phyloP scores from a whole-genome alignment of 176 grass and related monocot species.

The Oryza coarctata region DNA sequence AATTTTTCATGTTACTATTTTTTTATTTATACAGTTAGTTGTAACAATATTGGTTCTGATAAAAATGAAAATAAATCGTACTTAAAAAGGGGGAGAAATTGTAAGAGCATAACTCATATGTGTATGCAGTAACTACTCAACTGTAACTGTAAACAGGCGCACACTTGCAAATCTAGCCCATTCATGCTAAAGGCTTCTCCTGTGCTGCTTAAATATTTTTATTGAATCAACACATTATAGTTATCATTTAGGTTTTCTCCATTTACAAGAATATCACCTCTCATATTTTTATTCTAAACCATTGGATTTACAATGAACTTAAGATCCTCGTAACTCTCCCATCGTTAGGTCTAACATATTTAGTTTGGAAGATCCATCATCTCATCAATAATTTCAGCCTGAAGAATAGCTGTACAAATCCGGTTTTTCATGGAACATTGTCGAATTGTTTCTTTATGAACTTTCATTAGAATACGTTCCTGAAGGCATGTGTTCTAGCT shows the following conservation, averaged over 20 bases:
- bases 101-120: constrained; percentile 1
- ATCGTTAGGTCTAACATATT: no score
- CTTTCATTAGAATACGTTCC: not conserved
- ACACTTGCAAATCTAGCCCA: not conserved
- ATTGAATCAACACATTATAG: not conserved
- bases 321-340: no score
- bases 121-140: not conserved
- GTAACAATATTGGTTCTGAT: constrained; percentile 15
- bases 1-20: not conserved
- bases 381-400: no score
- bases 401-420: no score
- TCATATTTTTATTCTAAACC: not conserved
- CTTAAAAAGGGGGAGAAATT: not conserved
- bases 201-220: not conserved
- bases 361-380: no score
- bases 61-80: not conserved
- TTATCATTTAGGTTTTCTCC: not conserved
- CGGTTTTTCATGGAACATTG: no score
- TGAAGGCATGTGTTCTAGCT: not conserved
- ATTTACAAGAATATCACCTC: constrained; percentile 14
- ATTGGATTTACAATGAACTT: no score
- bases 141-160: not conserved
- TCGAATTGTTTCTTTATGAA: not conserved
- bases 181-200: not conserved
- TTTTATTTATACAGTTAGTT: constrained; percentile 1